These are phyloP conservation scores for Lycium barbarum DNA, from an alignment of 257 asterid genomes.

Conservation along the genomic window DNA sequence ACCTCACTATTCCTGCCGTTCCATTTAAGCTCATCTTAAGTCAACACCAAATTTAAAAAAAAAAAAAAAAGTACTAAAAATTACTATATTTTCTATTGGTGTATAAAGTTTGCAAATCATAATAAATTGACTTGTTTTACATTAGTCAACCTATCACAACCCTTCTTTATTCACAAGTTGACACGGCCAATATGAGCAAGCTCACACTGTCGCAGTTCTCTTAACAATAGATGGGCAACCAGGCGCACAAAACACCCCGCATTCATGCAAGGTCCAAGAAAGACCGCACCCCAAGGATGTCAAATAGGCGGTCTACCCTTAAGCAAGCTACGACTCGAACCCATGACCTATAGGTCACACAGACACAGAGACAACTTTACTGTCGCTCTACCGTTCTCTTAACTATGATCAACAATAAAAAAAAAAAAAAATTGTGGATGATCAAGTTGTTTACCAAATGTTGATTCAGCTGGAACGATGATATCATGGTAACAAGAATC, in stretches of 20 bases:
- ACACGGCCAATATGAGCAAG: not conserved
- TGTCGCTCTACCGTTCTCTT: no score
- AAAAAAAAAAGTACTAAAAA: no score
- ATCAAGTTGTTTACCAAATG: slow-evolving; percentile 39
- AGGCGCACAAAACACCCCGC: not conserved
- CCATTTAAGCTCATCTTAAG: not conserved
- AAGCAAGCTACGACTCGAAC: no score
- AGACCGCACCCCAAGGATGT: not conserved
- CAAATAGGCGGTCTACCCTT: no score
- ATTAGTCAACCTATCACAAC: not conserved
- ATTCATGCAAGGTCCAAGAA: not conserved
- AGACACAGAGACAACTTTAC: not conserved
- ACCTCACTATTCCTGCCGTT: not conserved
- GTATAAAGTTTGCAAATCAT: no score
- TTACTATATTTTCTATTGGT: not conserved
- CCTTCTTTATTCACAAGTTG: not conserved
- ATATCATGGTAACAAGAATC: slow-evolving; percentile 39
- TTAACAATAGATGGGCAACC: not conserved
- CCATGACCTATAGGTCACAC: not conserved
- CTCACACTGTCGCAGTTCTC: not conserved
- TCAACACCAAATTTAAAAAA: not conserved
- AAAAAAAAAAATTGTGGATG: no score
- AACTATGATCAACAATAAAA: no score
- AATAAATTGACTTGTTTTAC: not conserved
- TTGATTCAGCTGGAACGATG: slow-evolving; percentile 39